Conservation (phyloP, 805 yeast species). For the Tetrapisispora arboricola region DNA sequence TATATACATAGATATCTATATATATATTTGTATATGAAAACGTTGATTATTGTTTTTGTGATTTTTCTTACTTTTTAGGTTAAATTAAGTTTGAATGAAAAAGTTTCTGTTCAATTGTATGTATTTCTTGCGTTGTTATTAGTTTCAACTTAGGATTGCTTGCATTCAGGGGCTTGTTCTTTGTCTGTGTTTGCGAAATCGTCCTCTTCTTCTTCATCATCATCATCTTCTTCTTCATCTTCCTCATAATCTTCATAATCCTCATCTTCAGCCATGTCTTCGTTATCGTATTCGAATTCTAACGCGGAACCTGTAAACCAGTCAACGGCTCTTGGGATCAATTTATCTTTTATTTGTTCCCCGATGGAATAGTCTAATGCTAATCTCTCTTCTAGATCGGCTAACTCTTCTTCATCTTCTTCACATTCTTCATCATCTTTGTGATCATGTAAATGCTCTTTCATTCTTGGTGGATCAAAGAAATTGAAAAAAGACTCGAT, state of each 20-base stretch:
- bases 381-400: slow-evolving; percentile 70
- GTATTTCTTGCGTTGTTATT: too few species aligned
- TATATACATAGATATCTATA: too few species aligned
- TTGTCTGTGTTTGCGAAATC: slow-evolving; percentile 34
- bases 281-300: slow-evolving; percentile 56
- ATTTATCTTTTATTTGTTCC: slow-evolving; percentile 90
- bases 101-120: too few species aligned
- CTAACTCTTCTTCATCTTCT: slow-evolving; percentile 48
- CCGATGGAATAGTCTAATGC: slow-evolving; percentile 93
- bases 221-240: slow-evolving; percentile 42
- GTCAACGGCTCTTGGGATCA: slow-evolving; percentile 92
- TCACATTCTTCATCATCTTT: slow-evolving; percentile 42
- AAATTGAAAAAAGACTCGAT: slow-evolving; percentile 91
- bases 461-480: slow-evolving; percentile 85
- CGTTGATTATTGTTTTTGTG: too few species aligned
- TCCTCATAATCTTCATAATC: slow-evolving; percentile 56
- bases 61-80: too few species aligned
- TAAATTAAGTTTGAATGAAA: too few species aligned
- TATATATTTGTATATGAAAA: too few species aligned
- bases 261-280: slow-evolving; percentile 51
- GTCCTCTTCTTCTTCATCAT: slow-evolving; percentile 22
- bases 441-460: slow-evolving; percentile 17
- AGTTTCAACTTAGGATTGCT: slow-evolving; percentile 62
- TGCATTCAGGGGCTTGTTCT: slow-evolving; percentile 68
- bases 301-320: slow-evolving; percentile 98